Percentiles rank a stretch among this genome's conserved stretches.
Evolutionary conservation across 371 early-diverging fungal genomes (phyloP).

Genomic region (Entomophthora muscae): DNA sequence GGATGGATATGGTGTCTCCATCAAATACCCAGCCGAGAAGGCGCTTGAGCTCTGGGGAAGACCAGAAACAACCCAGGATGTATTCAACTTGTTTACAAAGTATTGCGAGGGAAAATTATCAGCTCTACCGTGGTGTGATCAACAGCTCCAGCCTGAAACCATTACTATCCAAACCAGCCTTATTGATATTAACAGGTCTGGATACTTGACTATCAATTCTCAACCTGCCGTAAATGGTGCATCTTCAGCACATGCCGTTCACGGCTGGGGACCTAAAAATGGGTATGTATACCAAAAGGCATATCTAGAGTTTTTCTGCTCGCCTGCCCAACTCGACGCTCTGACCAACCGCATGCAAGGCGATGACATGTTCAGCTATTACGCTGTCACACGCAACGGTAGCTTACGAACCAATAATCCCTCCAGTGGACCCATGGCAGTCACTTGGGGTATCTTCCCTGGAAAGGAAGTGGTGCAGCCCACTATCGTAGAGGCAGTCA

Average conservation of each 20-base stretch:
- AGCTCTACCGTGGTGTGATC: slow-evolving; percentile 85
- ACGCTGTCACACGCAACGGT: slow-evolving; percentile 78
- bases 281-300: slow-evolving; percentile 96
- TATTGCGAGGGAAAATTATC: slow-evolving; percentile 63
- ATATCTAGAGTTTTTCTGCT: slow-evolving; percentile 89
- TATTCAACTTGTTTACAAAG: slow-evolving; percentile 52
- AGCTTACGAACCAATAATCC: slow-evolving; percentile 71
- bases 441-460: slow-evolving; percentile 98
- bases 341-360: slow-evolving; percentile 46
- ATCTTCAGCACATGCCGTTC: slow-evolving; percentile 50
- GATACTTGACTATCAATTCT: slow-evolving; percentile 87
- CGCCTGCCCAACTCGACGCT: slow-evolving; percentile 42
- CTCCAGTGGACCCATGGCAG: slow-evolving; percentile 78
- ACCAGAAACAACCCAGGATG: slow-evolving; percentile 44
- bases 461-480: slow-evolving; percentile 92
- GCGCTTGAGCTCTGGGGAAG: slow-evolving; percentile 59
- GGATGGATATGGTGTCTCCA: slow-evolving; percentile 72
- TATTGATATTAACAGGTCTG: slow-evolving; percentile 49
- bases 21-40: slow-evolving; percentile 42
- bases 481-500: slow-evolving; percentile 79
- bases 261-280: slow-evolving; percentile 94
- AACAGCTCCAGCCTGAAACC: slow-evolving; percentile 67
- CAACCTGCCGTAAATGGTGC: slow-evolving; percentile 93
- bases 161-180: slow-evolving; percentile 49
- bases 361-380: slow-evolving; percentile 58